Evolutionary conservation across 306 rosid genomes (phyloP).

Genomic region (Cucumis cinereus): DNA sequence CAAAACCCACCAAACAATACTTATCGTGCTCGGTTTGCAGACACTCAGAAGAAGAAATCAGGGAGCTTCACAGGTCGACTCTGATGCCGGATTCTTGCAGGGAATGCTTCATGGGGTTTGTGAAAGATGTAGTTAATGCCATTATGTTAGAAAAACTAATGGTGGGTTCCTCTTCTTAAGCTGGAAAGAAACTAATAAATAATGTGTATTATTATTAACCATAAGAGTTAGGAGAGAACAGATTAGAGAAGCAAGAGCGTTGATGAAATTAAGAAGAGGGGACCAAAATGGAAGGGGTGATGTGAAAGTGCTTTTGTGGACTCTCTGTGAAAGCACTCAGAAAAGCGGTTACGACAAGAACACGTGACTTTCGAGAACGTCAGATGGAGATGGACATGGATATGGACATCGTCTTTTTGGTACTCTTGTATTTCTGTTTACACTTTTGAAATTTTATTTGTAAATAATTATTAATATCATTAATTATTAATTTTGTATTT

Average conservation of each 20-base stretch:
- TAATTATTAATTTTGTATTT: background rate
- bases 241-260: background rate
- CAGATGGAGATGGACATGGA: background rate
- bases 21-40: slow-evolving; percentile 28
- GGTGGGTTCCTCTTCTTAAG: background rate
- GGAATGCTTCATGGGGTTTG: slow-evolving; percentile 43
- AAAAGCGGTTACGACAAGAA: background rate
- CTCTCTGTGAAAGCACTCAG: background rate
- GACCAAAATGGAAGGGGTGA: background rate
- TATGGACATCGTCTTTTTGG: background rate
- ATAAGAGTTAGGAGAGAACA: background rate
- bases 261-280: background rate
- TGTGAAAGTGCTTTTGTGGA: background rate
- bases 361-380: background rate
- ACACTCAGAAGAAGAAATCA: slow-evolving; percentile 20
- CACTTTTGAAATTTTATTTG: no score
- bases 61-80: slow-evolving; percentile 22
- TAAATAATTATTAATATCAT: background rate
- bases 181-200: background rate
- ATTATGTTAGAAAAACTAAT: slow-evolving; percentile 22
- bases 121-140: slow-evolving; percentile 32
- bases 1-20: slow-evolving; percentile 4
- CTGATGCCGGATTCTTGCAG: slow-evolving; percentile 46
- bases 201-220: background rate
- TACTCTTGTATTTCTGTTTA: background rate